These are phyloP conservation scores for Euphorbia pulcherrima DNA, from an alignment of 345 rosid genomes.

Conservation along the genomic window DNA sequence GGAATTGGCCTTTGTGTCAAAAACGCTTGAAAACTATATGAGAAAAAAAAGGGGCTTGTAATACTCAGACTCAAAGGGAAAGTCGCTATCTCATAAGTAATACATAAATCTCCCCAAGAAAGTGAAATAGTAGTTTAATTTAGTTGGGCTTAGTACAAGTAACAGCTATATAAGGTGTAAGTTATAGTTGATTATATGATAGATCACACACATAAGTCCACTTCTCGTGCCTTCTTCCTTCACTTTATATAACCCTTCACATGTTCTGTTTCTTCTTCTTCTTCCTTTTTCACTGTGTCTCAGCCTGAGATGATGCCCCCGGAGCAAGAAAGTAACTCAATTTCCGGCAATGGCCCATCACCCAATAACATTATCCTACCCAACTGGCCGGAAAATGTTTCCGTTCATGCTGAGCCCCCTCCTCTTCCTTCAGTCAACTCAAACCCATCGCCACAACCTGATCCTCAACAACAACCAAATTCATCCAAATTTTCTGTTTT, in stretches of 20 bases:
- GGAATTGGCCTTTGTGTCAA: too few species aligned
- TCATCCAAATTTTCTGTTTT: constrained; percentile 44
- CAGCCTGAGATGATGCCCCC: constrained; percentile 53
- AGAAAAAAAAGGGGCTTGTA: too few species aligned
- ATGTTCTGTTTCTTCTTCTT: constrained; percentile 19
- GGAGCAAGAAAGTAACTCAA: constrained; percentile 41
- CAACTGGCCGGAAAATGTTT: constrained; percentile 35
- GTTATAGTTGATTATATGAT: constrained; percentile 13
- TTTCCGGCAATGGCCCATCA: too few species aligned
- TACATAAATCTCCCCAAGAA: constrained; percentile 28
- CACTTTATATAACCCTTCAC: constrained; percentile 26
- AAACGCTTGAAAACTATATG: too few species aligned
- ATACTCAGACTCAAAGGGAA: too few species aligned
- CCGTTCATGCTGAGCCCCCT: constrained; percentile 51
- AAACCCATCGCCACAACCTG: constrained; percentile 32
- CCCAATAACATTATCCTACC: constrained; percentile 21
- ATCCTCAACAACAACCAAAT: constrained; percentile 21
- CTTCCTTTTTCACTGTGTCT: not conserved
- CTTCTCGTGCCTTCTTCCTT: constrained; percentile 40
- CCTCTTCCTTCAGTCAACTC: constrained; percentile 35
- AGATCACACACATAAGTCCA: constrained; percentile 14
- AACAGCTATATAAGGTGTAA: not conserved
- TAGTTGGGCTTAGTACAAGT: not conserved
- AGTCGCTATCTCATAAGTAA: too few species aligned
- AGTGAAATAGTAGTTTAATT: not conserved